Base-by-base conservation (phyloP, 1,139 yeast species). In the Geotrichum carabidarum region DNA sequence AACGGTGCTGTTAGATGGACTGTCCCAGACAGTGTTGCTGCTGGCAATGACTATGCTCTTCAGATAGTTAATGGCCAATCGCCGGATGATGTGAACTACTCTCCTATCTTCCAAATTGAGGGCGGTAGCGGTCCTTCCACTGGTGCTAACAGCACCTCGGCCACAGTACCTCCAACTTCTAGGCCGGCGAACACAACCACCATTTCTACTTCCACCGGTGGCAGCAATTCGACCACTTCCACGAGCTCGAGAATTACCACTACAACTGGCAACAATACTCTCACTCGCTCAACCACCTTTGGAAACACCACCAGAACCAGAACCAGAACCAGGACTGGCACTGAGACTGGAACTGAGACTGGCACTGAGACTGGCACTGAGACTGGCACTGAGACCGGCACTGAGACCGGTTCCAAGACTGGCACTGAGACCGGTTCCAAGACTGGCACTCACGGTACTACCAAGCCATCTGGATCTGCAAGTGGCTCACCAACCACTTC, bases 1-100 rank as follows among this genome's bases (percentile, higher is more conserved):
- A 64, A 65, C 51, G 75, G 75, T 55, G 67, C 70, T 46, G 74
- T 71, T 48, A 60, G 64, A 56, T 72, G 75, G 75, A 57, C 59
- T 47, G 63, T 72, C 45, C 75, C 75, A 49, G 53, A 52, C 46
- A 58, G 62, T 42, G 50, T 71, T 44, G 53, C 56, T 40, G 55
- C 67, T 50, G 74, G 74, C 41, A 37, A 49, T 41, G 60, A 65
- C 57, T 72, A 72, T 62, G 69, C 72, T 45, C 59, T 72, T 44
- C 68, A 65, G 60, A 70, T 71, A 52, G 59, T 60, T 42, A 60
- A 63, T 54, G 67, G 64, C 45, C 65, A 64, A 51, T 61, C 63
- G 58, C 50, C 63, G 30, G 62, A 62, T 54, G 67, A 59, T 34
- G 57, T 65, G 59, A 71, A 71, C 68, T 72, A 69, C 68, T 66